Base-by-base conservation (phyloP, 345 rosid genomes). In the Garcia nutans region DNA sequence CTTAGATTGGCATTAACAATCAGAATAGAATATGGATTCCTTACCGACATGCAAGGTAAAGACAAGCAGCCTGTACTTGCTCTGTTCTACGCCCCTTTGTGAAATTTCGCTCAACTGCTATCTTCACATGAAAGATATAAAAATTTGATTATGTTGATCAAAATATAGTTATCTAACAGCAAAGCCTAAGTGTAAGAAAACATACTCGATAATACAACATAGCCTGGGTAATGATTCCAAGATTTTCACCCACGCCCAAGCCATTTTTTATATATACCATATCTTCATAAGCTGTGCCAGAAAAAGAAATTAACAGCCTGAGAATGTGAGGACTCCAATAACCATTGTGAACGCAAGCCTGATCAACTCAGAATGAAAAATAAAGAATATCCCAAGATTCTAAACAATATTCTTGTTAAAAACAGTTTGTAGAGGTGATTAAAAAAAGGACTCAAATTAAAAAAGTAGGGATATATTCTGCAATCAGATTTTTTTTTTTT, bases 41-140 rank as follows among this genome's bases (percentile, higher is more conserved):
- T 85, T 78, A 95, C 99, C 98, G 86, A 76, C 98, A 96, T 26
- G 96, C 92, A 88, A 90, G 88, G 82, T 96, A 96, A 67, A 96
- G 92, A 74, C 98, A 96, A 62, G 96, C 86, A 77, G 92, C 88
- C 70, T 89, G 89, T 23, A 93, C 98, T 76, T 86, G 94, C 55
- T 96, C 97, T 31, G 90, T 82, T 80, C 91, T 91, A 42, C 98
- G 97, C 37, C 97, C 97, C 80, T 80, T 86, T 0, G 98, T 96
- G 76, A 93, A 93, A 82, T 87, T 88, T 64, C 86, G 83, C 41
- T 88, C 93, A 80, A 88, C 89, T 58, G 97, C 98, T 77, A 90
- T 76, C 98, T 93, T 78, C 79, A 82, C 58, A 80, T 59, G 68
- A 37, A 41, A 84, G 70, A 74, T 52, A 41, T 24, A 79, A 73